These are phyloP conservation scores for Fusarium clavum DNA, from an alignment of 2,329 filamentous ascomycete species.

Conservation along the genomic window DNA sequence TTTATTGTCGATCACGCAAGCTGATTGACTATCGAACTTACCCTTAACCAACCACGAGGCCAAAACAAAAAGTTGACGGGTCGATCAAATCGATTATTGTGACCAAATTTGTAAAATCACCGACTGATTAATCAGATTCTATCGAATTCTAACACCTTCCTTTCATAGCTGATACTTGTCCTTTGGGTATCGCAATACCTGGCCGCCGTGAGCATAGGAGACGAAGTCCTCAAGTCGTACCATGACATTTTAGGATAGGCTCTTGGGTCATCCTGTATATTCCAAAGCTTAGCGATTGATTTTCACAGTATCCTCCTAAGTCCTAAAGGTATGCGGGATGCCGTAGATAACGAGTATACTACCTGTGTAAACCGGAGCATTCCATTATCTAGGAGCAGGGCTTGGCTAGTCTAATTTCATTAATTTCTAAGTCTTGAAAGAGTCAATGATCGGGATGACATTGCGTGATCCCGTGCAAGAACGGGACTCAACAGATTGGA, in stretches of 20 bases:
- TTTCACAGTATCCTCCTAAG: not conserved
- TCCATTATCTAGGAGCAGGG: not conserved
- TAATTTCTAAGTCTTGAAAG: not conserved
- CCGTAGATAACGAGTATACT: not conserved
- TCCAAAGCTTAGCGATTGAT: not conserved
- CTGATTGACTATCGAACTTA: not conserved
- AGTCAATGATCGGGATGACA: not conserved
- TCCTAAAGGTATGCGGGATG: not conserved
- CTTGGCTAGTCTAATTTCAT: not conserved
- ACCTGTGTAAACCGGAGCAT: not conserved
- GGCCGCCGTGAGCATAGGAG: not conserved
- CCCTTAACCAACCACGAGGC: constrained; percentile 14
- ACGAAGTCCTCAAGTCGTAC: not conserved
- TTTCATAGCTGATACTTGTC: not conserved
- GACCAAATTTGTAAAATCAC: not conserved
- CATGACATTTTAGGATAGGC: not conserved
- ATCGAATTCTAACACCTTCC: not conserved
- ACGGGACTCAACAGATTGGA: not conserved
- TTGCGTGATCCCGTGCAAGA: constrained; percentile 23
- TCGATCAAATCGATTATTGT: not conserved
- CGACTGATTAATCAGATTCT: not conserved
- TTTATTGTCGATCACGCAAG: constrained; percentile 5
- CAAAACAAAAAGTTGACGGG: not conserved
- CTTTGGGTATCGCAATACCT: not conserved
- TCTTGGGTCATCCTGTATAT: not conserved